Conservation (phyloP, 2,329 filamentous ascomycete genomes). For the Pochonia chlamydosporia region DNA sequence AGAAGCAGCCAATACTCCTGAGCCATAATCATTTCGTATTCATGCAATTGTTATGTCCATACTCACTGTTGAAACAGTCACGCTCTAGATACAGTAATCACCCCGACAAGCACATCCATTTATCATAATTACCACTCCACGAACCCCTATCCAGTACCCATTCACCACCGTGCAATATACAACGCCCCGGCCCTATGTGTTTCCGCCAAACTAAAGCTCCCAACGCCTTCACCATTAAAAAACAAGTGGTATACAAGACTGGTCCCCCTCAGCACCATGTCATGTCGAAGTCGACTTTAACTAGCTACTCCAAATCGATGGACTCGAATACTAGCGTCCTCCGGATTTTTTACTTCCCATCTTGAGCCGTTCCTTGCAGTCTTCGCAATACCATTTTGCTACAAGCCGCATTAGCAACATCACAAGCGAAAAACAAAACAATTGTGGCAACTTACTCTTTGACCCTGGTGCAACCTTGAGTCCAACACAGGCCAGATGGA, state of each 20-base stretch:
- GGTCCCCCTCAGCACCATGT: not conserved
- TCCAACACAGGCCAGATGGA: constrained; percentile 77
- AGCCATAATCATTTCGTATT: too few species aligned
- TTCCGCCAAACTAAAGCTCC: not conserved
- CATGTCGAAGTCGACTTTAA: too few species aligned
- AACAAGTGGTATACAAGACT: not conserved
- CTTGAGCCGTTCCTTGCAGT: constrained; percentile 64
- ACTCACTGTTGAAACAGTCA: too few species aligned
- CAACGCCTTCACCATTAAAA: not conserved
- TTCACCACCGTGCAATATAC: too few species aligned
- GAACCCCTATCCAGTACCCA: too few species aligned
- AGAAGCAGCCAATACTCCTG: too few species aligned
- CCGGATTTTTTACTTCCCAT: constrained; percentile 47
- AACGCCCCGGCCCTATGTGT: too few species aligned
- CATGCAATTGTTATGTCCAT: too few species aligned
- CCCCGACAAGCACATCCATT: too few species aligned
- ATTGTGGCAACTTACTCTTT: constrained; percentile 52
- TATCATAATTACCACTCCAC: too few species aligned
- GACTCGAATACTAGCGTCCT: constrained; percentile 30
- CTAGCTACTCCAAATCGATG: not conserved
- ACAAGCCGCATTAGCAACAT: constrained; percentile 23
- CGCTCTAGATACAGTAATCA: too few species aligned
- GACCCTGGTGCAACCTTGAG: constrained; percentile 71
- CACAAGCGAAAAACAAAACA: not conserved
- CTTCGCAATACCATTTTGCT: constrained; percentile 81